Base-by-base conservation (phyloP, 768 basidiomycete species). In the Podaxis carcinomalis region DNA sequence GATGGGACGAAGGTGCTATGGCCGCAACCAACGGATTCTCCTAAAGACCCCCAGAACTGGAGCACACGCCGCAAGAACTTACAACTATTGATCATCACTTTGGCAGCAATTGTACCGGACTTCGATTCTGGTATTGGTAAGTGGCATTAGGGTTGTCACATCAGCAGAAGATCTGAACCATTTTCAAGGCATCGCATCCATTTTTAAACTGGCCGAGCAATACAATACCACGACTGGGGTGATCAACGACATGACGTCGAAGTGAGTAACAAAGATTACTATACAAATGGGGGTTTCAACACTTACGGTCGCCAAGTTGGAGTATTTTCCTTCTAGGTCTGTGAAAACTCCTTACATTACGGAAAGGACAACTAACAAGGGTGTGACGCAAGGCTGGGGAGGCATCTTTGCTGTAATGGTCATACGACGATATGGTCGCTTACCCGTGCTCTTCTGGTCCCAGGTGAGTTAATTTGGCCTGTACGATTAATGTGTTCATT, bases 401-500 rank as follows among this genome's bases (percentile, higher is more conserved):
- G 83, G 83, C 19, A 62, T 86, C n/a, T 75, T 83, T 62, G 81
- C 81, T n/a, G 85, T 87, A 5, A 84, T 88, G 74, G 69, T 87
- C 35, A 83, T 88, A 69, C 77, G 86, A 36, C 80, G 85, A n/a
- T 80, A 72, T 57, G 88, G 88, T 5, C 82, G 88, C 47, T 77
- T 90, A 1, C 86, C 87, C 0, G 74, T 89, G 11, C 70, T 90
- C 37, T 89, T 88, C 73, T 90, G 88, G 88, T 85, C 85, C 0
- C 87, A 89, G 73, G 83, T 83, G 58, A 23, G 74, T 62, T 35
- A 37, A 27, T 36, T 59, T 27, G 21, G 3, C 19, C 21, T 35
- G 3, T 44, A 44, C 10, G 9, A 47, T 1, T 5, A 1, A 35
- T 10, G 23, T 40, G 19, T 14, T 7, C 35, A 11, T 10, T 6